Evolutionary conservation across 164 flowering plant genomes (phyloP).

Genomic region (Macadamia integrifolia): DNA sequence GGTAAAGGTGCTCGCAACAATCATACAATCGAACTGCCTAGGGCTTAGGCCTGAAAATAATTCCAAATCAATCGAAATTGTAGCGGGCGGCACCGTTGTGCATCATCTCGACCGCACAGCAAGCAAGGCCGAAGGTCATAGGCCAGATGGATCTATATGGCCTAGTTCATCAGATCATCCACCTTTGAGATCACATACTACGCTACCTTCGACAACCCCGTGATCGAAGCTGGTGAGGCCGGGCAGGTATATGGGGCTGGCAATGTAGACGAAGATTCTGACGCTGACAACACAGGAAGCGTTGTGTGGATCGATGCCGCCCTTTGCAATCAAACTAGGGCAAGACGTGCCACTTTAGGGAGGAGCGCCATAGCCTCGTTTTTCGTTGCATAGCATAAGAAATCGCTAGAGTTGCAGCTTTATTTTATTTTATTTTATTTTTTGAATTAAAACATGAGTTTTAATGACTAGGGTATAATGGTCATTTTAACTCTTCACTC

Average conservation of each 20-base stretch:
- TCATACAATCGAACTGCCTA: conserved; percentile 93
- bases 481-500: too few relatives aligned
- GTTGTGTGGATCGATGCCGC: conserved; percentile 44
- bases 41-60: conserved; percentile 93
- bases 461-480: too few relatives aligned
- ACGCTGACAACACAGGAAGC: conserved; percentile 19
- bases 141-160: too few relatives aligned
- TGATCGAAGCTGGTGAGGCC: too few relatives aligned
- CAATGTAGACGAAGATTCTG: conserved; percentile 24
- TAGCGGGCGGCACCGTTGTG: conserved; percentile 38
- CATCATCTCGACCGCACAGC: too few relatives aligned
- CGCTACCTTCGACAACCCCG: too few relatives aligned
- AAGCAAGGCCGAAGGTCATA: too few relatives aligned
- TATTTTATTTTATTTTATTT: too few relatives aligned
- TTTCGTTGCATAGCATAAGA: background rate
- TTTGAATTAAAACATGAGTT: too few relatives aligned
- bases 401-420: too few relatives aligned
- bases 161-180: too few relatives aligned
- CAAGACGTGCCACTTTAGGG: conserved; percentile 34
- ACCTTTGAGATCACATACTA: too few relatives aligned
- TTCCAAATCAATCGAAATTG: conserved; percentile 89
- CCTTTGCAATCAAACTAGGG: conserved; percentile 31
- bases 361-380: conserved; percentile 36
- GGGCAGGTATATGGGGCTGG: conserved; percentile 12
- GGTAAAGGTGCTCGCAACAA: conserved; percentile 97